phyloP scores from a whole-genome alignment of 2,329 filamentous ascomycete species.

The Fusarium buxicola region DNA sequence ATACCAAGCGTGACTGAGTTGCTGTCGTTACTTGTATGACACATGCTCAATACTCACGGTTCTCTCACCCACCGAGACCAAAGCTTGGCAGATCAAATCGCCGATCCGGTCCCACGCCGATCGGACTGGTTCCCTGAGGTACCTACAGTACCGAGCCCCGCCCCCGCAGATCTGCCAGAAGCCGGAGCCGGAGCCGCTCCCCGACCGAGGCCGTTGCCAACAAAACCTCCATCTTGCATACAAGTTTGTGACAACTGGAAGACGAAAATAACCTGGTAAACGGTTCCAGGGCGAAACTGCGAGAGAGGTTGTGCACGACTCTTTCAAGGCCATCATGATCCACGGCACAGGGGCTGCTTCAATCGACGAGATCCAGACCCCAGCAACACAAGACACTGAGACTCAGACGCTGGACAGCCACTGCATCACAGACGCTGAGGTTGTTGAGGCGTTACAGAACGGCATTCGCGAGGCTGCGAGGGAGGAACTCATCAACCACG shows the following conservation, averaged over 20 bases:
- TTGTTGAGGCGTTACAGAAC: conserved; percentile 43
- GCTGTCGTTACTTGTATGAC: background rate
- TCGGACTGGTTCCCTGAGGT: too few species aligned
- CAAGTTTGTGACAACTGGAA: background rate
- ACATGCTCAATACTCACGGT: background rate
- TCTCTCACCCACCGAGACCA: background rate
- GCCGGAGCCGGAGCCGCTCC: conserved; percentile 37
- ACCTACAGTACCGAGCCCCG: conserved; percentile 25
- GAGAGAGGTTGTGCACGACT: conserved; percentile 11
- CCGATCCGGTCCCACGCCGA: conserved; percentile 14
- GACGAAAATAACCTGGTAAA: conserved; percentile 6
- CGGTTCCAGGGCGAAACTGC: conserved; percentile 12
- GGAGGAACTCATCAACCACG: conserved; percentile 40
- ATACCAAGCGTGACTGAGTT: too few species aligned
- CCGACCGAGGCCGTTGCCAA: conserved; percentile 24
- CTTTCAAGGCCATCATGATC: conserved; percentile 31
- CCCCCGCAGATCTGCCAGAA: conserved; percentile 36
- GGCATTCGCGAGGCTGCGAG: conserved; percentile 37
- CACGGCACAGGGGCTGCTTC: conserved; percentile 21
- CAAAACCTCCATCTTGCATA: conserved; percentile 16
- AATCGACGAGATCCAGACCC: conserved; percentile 21
- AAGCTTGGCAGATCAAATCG: conserved; percentile 8
- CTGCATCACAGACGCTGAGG: conserved; percentile 44
- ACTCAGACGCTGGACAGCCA: conserved; percentile 12
- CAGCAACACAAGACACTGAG: conserved; percentile 9